Base-by-base conservation (phyloP, 2,329 filamentous ascomycete species). In the Graphilbum fragrans region DNA sequence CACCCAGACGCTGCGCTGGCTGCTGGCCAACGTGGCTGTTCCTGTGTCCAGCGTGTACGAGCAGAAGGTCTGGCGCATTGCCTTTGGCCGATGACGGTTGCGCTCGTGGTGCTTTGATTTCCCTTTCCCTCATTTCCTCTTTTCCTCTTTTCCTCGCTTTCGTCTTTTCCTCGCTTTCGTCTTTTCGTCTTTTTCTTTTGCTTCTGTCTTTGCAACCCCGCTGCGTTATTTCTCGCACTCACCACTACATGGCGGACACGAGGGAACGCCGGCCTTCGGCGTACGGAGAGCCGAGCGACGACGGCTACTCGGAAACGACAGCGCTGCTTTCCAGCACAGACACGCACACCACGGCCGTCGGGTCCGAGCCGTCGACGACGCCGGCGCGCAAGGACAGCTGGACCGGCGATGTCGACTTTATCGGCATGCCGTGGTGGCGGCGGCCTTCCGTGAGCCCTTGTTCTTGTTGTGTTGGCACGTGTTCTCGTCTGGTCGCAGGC, bases 401-500 rank as follows among this genome's bases (percentile, higher is more conserved):
- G 72, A 60, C 62, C 39, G 70, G 66, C 8, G 53, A 61, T 20
- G 64, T 64, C 12, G 80, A 84, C 50, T 84, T 81, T 47, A 64
- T 66, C 25, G 66, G 66, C 8, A 49, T 80, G 40, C 70, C 77
- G 4, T 79, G 75, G 75, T 77, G 76, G 66, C 70, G 64, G 47
- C 65, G 57, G 49, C 80, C 81, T 14, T 80, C 76, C 37, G 74
- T 80, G 64, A 48, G 70, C 59, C 11, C 8, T 14, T 27, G 7
- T 27, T 27, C 12, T 27, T 27, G 23, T 47, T 19, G 32, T 19
- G n/a, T 19, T 35, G 8, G 7, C 31, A n/a, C n/a, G 17, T 21
- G 20, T 35, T 29, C 19, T 33, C 10, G 17, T 18, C 18, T 23
- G 37, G 17, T 14, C 19, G 12, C 14, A 60, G 31, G 23, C 14